Base-by-base conservation (phyloP, 805 yeast species). In the Candida saitoana region DNA sequence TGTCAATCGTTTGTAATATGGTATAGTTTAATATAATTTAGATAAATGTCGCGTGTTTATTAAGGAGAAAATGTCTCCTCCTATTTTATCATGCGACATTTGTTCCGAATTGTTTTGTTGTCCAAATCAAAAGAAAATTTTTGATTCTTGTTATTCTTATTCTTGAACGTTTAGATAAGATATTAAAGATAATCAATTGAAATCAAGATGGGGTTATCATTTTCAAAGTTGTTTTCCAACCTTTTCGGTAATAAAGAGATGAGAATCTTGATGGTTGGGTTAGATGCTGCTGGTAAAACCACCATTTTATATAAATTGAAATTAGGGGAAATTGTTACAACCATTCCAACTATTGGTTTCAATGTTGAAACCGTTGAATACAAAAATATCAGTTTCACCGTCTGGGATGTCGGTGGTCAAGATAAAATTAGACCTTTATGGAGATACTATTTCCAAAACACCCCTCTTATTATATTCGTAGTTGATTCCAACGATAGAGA, bases 331-430 rank as follows among this genome's bases (percentile, higher is more conserved):
- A 87, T 89, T 60, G 95, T 89, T 62, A 88, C 96, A 59, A 89
- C 96, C 39, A 89, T 88, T 62, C 96, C 96, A 70, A 89, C 96
- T 54, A 88, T 89, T 69, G 96, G 97, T 61, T 89, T 89, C 82
- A 89, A 89, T 69, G 97, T 89, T 56, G 97, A 89, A 74, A 89
- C 96, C 48, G 96, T 89, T 60, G 96, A 89, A 76, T 88, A 89
- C 79, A 89, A 89, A 76, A 89, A 89, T 82, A 87, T 89, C 69
- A 84, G 95, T 34, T 89, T 89, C 75, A 88, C 96, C 47, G 96
- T 89, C 51, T 89, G 97, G 98, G 98, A 91, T 80, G 96, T 90
- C 57, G 98, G 98, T 85, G 98, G 98, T 80, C 98, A 91, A 77
- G 96, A 89, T 72, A 90, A 90, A 75, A 91, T 91, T 63, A 87